Conservation (phyloP, 2,329 filamentous ascomycete genomes). For the Mariannaea elegans region DNA sequence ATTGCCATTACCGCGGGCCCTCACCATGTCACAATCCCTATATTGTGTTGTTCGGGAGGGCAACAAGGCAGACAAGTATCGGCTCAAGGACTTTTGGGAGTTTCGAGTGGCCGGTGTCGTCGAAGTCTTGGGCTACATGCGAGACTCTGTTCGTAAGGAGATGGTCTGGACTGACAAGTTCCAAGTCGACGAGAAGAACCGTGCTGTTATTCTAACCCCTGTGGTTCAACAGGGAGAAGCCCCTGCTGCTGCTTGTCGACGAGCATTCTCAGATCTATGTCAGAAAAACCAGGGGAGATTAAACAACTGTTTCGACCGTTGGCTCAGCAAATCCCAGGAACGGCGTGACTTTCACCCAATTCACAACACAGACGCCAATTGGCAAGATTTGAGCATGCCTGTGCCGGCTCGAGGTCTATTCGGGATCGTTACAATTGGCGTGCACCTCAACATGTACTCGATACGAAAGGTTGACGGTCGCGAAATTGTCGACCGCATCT, state of each 20-base stretch:
- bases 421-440: conserved; percentile 48
- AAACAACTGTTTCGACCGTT: conserved; percentile 38
- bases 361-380: conserved; percentile 31
- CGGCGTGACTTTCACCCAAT: conserved; percentile 42
- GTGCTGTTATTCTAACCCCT: conserved; percentile 34
- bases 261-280: conserved; percentile 37
- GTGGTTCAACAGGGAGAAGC: conserved; percentile 28
- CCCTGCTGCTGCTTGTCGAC: conserved; percentile 14
- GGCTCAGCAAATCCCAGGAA: conserved; percentile 34
- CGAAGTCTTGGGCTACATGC: conserved; percentile 34
- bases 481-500: conserved; percentile 40
- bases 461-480: conserved; percentile 32
- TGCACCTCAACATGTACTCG: conserved; percentile 50
- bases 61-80: conserved; percentile 29
- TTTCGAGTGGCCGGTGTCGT: conserved; percentile 29
- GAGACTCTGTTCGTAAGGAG: conserved; percentile 16
- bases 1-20: not conserved
- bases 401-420: conserved; percentile 46
- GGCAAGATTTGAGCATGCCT: conserved; percentile 41
- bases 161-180: conserved; percentile 31
- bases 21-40: conserved; percentile 23
- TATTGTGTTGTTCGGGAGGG: conserved; percentile 28
- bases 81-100: conserved; percentile 20
- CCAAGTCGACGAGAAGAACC: conserved; percentile 8
- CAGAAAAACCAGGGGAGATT: conserved; percentile 38